Base-by-base conservation (phyloP, 257 asterid species). In the Parsonsia alboflavescens region DNA sequence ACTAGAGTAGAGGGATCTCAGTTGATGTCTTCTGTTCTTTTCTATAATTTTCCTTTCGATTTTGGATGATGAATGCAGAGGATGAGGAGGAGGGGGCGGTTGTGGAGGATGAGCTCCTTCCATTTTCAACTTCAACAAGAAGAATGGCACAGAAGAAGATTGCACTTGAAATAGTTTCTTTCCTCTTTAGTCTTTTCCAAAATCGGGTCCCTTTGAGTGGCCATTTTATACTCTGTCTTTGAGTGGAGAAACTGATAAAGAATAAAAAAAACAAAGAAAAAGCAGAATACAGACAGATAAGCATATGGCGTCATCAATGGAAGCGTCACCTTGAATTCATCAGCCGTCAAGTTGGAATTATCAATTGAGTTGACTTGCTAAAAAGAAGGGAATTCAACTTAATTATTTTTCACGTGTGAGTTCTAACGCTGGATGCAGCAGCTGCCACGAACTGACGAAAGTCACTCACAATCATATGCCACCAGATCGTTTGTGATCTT, bases 11-110 rank as follows among this genome's bases (percentile, higher is more conserved):
- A 88, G 89, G 62, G 0, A 70, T 77, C 86, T 84, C 87, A 86
- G 73, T 19, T 77, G 71, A 69, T 21, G 76, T 77, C 93, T 88
- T 63, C 93, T 73, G 41, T 84, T 86, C 50, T 86, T 88, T 84
- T 88, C 93, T 24, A 84, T 73, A 22, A 82, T 67, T 73, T 76
- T 88, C 61, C 93, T 86, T 62, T 84, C 93, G 44, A 88, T 78
- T 78, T 83, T 84, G 28, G 86, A 84, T 52, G 73, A 41, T 53
- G 76, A 45, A 21, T 19, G 46, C 22, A 1, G 68, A 15, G 46
- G n/a, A 62, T n/a, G 46, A 13, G 44, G 45, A 0, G 68, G 44
- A 0, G 44, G 67, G 1, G 68, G 68, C 5, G n/a, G 44, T 1
- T 36, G 2, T 5, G 74, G 69, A 2, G 77, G 46, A 26, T 17